phyloP scores from a whole-genome alignment of 371 early-diverging fungal genomes.

The Mortierella sp. region DNA sequence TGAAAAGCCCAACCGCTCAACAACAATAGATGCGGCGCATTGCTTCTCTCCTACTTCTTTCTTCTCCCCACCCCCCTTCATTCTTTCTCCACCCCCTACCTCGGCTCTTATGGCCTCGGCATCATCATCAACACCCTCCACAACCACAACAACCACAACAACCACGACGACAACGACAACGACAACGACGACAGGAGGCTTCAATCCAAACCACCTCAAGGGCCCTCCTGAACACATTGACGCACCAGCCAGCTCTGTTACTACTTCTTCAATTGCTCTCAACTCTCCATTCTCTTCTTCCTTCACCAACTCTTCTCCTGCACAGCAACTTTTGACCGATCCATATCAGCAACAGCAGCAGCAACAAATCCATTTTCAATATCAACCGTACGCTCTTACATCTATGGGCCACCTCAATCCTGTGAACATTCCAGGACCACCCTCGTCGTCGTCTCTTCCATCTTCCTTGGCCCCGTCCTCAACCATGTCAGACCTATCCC shows the following conservation, averaged over 20 bases:
- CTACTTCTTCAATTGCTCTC: neutral
- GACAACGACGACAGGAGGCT: neutral
- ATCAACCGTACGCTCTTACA: neutral
- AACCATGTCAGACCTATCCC: neutral
- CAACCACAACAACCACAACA: neutral
- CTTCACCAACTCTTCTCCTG: neutral
- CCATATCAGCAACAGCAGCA: neutral
- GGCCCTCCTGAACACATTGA: neutral
- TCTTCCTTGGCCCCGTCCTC: neutral
- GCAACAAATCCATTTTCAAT: neutral
- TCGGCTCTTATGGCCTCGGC: neutral
- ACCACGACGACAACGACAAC: neutral
- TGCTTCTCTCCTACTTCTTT: neutral
- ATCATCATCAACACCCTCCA: neutral
- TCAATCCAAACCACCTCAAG: neutral
- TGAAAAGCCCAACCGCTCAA: constrained; percentile 3
- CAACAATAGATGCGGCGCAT: neutral
- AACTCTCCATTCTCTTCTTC: neutral
- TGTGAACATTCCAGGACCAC: neutral
- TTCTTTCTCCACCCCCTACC: neutral
- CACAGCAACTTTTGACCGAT: neutral
- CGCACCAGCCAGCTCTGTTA: neutral
- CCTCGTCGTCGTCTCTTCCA: neutral
- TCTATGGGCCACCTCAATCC: neutral
- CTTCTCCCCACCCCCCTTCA: neutral